A percentile compares a stretch with the other conserved stretches of the same genome.
phyloP scores from a whole-genome alignment of 2,329 filamentous ascomycete genomes.

The Fusarium sambucinum region DNA sequence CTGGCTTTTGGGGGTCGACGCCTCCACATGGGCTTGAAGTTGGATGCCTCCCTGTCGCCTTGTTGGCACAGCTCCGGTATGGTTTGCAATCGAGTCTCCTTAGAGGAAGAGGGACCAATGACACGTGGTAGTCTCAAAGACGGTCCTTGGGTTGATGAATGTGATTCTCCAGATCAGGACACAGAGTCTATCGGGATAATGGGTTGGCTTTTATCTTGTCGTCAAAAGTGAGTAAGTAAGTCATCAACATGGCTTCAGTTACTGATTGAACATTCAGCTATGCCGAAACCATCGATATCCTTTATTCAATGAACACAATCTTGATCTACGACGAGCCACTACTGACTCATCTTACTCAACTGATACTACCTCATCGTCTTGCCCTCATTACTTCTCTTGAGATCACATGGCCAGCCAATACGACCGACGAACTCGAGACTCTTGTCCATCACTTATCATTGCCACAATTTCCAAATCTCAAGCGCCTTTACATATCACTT shows the following conservation, averaged over 20 bases:
- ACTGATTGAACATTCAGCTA: neutral
- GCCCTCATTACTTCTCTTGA: neutral
- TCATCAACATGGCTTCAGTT: too few species aligned
- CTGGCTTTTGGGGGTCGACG: conserved; percentile 1
- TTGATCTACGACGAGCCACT: neutral
- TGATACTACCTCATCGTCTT: neutral
- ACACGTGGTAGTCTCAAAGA: neutral
- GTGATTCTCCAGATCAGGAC: neutral
- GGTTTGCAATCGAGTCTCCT: neutral
- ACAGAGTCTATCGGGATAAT: neutral
- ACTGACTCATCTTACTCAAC: neutral
- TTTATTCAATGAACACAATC: conserved; percentile 15
- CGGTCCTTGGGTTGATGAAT: conserved; percentile 2
- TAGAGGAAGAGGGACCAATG: neutral
- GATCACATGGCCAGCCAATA: neutral
- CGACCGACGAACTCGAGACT: neutral
- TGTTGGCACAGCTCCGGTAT: neutral
- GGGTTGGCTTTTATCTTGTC: conserved; percentile 17
- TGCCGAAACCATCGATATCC: conserved; percentile 4
- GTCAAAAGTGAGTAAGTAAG: conserved; percentile 17
- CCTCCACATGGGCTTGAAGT: conserved; percentile 1
- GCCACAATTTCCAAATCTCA: neutral
- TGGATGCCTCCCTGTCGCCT: neutral
- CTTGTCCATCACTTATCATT: neutral
- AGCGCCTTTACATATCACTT: neutral